Conservation (phyloP, 225 moss, liverwort and hornwort genomes). For the Takakia lepidozioides region DNA sequence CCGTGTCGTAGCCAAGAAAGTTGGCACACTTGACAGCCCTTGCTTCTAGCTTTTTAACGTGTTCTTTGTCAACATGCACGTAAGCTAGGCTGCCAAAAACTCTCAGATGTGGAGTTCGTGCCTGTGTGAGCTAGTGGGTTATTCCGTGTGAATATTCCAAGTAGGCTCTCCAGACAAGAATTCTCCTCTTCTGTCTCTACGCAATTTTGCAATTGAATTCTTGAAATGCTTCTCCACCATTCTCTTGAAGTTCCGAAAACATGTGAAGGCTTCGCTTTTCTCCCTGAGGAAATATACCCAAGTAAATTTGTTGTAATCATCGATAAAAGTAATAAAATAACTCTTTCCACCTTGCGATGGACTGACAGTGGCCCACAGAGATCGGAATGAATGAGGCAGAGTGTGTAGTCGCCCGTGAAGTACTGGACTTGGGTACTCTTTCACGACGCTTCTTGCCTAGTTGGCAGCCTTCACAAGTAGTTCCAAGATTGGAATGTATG, state of each 20-base stretch:
- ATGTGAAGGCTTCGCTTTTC: neutral
- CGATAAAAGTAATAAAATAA: neutral
- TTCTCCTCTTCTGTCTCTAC: neutral
- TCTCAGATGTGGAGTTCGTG: neutral
- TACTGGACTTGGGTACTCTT: neutral
- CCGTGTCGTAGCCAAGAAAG: neutral
- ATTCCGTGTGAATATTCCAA: neutral
- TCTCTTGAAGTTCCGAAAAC: neutral
- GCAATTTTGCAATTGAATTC: neutral
- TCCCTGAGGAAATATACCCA: neutral
- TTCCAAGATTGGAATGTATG: neutral
- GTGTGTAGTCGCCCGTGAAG: too few species aligned
- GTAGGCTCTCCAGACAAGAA: neutral
- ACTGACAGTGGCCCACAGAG: neutral
- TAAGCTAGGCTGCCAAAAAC: neutral
- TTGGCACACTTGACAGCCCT: neutral
- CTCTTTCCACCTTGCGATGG: neutral
- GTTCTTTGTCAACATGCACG: neutral
- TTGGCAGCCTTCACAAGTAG: neutral
- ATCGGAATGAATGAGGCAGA: constrained; percentile 2
- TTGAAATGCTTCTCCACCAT: neutral
- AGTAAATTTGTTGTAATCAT: neutral
- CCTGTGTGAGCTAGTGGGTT: neutral
- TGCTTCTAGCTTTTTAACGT: neutral
- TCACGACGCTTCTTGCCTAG: neutral